A percentile compares a stretch with the other conserved stretches of the same genome.
phyloP scores from a whole-genome alignment of 164 flowering plant species.

The Dillenia turbinata region DNA sequence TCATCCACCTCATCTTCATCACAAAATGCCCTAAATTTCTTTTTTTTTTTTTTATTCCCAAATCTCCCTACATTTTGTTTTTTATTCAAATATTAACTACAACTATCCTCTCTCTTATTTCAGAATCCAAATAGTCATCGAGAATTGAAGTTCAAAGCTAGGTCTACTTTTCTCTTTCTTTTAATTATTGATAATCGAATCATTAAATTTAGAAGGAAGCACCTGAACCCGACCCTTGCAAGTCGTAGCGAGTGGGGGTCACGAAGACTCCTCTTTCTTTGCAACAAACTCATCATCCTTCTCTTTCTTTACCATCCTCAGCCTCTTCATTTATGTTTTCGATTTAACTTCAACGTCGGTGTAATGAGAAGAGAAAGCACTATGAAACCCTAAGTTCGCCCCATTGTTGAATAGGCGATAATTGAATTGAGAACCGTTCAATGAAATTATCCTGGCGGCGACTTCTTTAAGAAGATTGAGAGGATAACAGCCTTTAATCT shows the following conservation, averaged over 20 bases:
- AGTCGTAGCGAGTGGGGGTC: conserved; percentile 54
- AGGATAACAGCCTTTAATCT: conserved; percentile 33
- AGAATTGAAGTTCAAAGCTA: conserved; percentile 22
- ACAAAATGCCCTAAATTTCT: conserved; percentile 22
- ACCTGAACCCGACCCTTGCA: conserved; percentile 70
- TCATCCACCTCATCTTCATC: conserved; percentile 33
- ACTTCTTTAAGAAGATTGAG: conserved; percentile 54
- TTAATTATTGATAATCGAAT: conserved; percentile 61
- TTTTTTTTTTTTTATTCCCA: conserved; percentile 13
- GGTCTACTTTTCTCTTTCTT: conserved; percentile 40
- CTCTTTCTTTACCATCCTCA: not conserved
- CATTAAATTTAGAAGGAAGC: conserved; percentile 63
- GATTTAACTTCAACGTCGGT: conserved; percentile 19
- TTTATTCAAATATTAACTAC: conserved; percentile 9
- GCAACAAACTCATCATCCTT: not conserved
- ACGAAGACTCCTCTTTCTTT: conserved; percentile 17
- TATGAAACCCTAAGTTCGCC: conserved; percentile 3
- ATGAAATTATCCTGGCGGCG: conserved; percentile 49
- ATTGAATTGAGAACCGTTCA: conserved; percentile 19
- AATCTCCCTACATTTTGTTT: conserved; percentile 19
- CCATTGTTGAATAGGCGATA: not conserved
- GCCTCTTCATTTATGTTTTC: conserved; percentile 7
- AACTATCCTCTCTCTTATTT: not conserved
- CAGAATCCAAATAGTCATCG: not conserved
- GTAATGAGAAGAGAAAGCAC: conserved; percentile 5